Evolutionary conservation across 2,329 filamentous ascomycete genomes (phyloP), one percentile per base, ranked within the genome.

Genomic region (Fusarium udum): DNA sequence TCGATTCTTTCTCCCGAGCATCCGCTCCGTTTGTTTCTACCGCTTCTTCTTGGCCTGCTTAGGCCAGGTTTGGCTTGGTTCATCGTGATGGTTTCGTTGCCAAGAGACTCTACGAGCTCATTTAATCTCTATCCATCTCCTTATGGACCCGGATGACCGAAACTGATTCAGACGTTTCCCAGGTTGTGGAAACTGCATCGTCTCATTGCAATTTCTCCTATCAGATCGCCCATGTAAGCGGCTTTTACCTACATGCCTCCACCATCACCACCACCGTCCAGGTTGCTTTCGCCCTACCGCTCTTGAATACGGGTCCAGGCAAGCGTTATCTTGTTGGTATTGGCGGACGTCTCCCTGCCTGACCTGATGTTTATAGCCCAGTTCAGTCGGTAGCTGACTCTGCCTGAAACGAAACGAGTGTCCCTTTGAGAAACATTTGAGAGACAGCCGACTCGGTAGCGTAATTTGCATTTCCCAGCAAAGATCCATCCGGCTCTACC

Each of bases 341-440:
- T 66, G 40, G 56, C 36, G 42, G 34, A 28, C 28, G n/a, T 64
- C 53, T 64, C 61, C 59, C 48, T 72, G 36, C 58, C 31, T 67
- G 46, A 56, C 61, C 63, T 72, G 67, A 61, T 62, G 49, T 70
- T 46, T 39, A 32, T 31, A n/a, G 61, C 34, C 72, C 72, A 70
- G 63, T 65, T 45, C 55, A 42, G 51, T n/a, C 32, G 28, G n/a
- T 71, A 46, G 36, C 51, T 70, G 69, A 74, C 61, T 73, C 72
- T 73, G 57, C 65, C 72, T 74, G 72, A 74, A 74, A 74, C 72
- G 72, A 74, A 75, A 75, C 72, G 59, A 31, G n/a, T 57, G 36
- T 40, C 55, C 52, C 28, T 32, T 59, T 40, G 24, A 73, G 64
- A 74, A 75, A 74, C 61, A 70, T 52, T 69, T 74, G 58, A 65